Evolutionary conservation across 352 stramenopile genomes (phyloP), one percentile per base, ranked within the genome.

Genomic region (Lagenidium giganteum): DNA sequence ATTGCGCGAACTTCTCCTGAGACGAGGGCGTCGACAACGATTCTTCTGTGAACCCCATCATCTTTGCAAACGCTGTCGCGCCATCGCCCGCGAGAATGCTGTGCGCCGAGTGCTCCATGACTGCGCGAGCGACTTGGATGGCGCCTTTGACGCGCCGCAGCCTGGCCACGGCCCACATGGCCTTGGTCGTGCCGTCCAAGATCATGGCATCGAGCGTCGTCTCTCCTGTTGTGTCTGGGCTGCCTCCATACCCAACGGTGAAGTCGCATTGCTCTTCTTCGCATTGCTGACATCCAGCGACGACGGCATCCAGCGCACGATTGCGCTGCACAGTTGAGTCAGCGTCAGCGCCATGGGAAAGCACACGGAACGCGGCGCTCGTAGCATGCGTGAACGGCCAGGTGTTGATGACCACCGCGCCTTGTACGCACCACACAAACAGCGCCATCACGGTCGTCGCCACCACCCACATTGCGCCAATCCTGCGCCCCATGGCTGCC

Each of bases 141-240:
- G 86, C 87, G 22, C 75, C 52, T 33, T 95, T 95, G 34, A 95
- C 62, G 31, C 78, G 68, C 39, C 79, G 65, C 23, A 96, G 54
- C 46, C 78, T 77, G 9, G 68, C 87, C 4, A 96, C 86, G 0
- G 83, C 83, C 11, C 87, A 86, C 67, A 96, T 92, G 45, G 68
- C 65, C 68, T 93, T 88, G 12, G 66, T 89, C 14, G 61, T 61
- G 5, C 84, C 87, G 38, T 95, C 84, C 54, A 96, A 58, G 44
- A 96, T 91, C 84, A 96, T 96, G 5, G 87, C 84, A 42, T 96
- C 87, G 11, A 96, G 69, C 17, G 84, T 96, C 9, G 87, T 95
- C 49, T 95, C 81, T 4, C 85, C 87, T n/a, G 47, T 70, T 2
- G 71, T 76, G 47, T 96, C 86, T 0, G 87, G 86, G 36, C 85